Conservation (phyloP, 345 rosid species). For the Physaria fendleri region DNA sequence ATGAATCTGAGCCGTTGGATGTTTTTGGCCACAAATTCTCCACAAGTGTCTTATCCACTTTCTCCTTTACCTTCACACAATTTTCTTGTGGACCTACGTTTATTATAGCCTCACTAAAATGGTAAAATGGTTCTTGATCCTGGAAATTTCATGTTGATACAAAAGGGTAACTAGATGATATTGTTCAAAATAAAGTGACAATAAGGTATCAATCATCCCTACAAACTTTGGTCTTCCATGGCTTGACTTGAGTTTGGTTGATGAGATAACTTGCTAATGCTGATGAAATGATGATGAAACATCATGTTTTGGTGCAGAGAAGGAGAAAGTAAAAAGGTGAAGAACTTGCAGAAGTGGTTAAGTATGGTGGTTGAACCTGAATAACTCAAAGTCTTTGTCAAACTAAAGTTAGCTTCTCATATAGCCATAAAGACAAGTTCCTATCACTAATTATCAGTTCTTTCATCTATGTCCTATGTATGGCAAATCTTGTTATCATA, state of each 20-base stretch:
- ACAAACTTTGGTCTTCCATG: not conserved
- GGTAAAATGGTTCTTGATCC: too few species aligned
- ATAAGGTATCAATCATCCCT: too few species aligned
- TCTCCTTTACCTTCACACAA: slow-evolving; percentile 7
- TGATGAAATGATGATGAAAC: not conserved
- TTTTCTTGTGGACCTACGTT: too few species aligned
- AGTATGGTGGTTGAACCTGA: slow-evolving; percentile 74
- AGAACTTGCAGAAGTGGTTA: slow-evolving; percentile 80
- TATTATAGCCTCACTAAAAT: too few species aligned
- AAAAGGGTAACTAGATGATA: too few species aligned
- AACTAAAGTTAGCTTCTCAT: slow-evolving; percentile 49
- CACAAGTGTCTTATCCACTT: slow-evolving; percentile 69
- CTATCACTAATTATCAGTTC: slow-evolving; percentile 5
- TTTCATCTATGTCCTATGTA: not conserved
- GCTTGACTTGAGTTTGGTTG: not conserved
- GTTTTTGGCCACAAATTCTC: slow-evolving; percentile 51
- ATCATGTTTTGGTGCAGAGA: slow-evolving; percentile 44
- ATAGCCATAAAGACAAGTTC: slow-evolving; percentile 17
- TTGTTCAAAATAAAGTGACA: too few species aligned
- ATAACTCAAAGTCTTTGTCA: slow-evolving; percentile 59
- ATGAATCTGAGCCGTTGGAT: slow-evolving; percentile 39
- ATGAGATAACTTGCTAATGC: not conserved
- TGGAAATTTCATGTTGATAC: too few species aligned
- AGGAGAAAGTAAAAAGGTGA: slow-evolving; percentile 96
- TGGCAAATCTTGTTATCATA: slow-evolving; percentile 20